Evolutionary conservation across 495 filamentous ascomycete species (phyloP).

Genomic region (Tuber calosporum): DNA sequence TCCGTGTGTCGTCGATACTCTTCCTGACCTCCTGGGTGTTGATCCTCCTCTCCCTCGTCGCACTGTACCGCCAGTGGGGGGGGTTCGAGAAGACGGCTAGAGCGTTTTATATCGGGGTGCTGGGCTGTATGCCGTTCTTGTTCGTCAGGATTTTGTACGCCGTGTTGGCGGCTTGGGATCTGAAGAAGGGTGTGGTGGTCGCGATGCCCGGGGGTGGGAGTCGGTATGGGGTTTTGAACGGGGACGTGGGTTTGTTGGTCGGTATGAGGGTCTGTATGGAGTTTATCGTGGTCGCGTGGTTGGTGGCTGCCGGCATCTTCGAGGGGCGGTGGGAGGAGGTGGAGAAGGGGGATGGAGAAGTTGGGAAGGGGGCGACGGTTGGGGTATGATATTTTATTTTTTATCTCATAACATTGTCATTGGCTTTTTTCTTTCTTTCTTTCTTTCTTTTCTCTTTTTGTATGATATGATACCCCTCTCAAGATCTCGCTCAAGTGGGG

Average conservation of each 20-base stretch:
- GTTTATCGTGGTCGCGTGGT: not conserved
- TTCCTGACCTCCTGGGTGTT: not conserved
- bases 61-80: not conserved
- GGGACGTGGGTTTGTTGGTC: not conserved
- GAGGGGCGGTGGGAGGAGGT: not conserved
- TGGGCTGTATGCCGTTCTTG: not conserved
- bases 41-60: not conserved
- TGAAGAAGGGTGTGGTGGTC: not conserved
- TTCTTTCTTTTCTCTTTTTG: too few species aligned
- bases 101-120: not conserved
- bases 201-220: not conserved
- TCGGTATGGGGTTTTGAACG: not conserved
- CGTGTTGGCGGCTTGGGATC: not conserved
- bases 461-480: too few species aligned
- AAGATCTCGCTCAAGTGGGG: too few species aligned
- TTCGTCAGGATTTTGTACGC: not conserved
- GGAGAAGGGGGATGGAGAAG: not conserved
- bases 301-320: not conserved
- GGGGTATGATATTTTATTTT: not conserved
- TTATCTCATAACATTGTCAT: too few species aligned
- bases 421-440: not conserved
- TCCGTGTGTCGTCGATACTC: not conserved
- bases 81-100: not conserved
- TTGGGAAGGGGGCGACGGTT: too few species aligned
- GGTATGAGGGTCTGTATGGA: not conserved